Percentiles rank a stretch among this genome's conserved stretches.
phyloP scores from a whole-genome alignment of 2,329 filamentous ascomycete species.

The Nothophaeocryptopus gaeumannii region DNA sequence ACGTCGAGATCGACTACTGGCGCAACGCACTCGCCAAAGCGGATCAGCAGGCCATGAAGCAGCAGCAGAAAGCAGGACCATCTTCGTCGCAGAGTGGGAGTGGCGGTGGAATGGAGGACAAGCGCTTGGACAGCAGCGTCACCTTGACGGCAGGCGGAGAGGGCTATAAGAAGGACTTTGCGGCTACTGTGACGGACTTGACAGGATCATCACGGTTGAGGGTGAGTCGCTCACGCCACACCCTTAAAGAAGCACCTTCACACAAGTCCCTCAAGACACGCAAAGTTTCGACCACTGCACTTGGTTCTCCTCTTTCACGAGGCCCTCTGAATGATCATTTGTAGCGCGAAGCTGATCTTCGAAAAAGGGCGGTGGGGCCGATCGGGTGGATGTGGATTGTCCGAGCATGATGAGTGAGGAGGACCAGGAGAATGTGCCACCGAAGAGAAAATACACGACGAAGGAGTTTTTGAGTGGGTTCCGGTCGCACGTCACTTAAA shows the following conservation, averaged over 20 bases:
- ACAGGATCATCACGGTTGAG: too few relatives aligned
- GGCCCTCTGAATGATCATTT: too few relatives aligned
- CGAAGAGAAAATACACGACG: neutral
- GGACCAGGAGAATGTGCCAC: too few relatives aligned
- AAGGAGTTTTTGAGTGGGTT: slow-evolving; percentile 14
- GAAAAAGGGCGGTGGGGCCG: too few relatives aligned
- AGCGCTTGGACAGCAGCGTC: slow-evolving; percentile 4
- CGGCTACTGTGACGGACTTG: neutral
- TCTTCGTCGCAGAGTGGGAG: slow-evolving; percentile 2
- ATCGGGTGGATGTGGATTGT: too few relatives aligned
- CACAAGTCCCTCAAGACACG: too few relatives aligned
- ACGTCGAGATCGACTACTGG: slow-evolving; percentile 34
- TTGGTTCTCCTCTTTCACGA: too few relatives aligned
- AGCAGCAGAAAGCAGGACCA: neutral
- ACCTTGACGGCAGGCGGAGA: neutral
- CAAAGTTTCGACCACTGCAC: neutral
- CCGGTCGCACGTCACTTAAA: slow-evolving; percentile 5
- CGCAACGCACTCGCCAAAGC: slow-evolving; percentile 8
- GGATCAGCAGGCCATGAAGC: neutral
- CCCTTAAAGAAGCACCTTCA: too few relatives aligned
- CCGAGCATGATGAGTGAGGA: too few relatives aligned
- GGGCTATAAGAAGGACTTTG: neutral
- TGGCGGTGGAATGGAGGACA: neutral
- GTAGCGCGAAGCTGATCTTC: too few relatives aligned
- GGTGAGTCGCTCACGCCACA: too few relatives aligned